phyloP scores from a whole-genome alignment of 2,329 filamentous ascomycete genomes.

The Aspergillus niger region DNA sequence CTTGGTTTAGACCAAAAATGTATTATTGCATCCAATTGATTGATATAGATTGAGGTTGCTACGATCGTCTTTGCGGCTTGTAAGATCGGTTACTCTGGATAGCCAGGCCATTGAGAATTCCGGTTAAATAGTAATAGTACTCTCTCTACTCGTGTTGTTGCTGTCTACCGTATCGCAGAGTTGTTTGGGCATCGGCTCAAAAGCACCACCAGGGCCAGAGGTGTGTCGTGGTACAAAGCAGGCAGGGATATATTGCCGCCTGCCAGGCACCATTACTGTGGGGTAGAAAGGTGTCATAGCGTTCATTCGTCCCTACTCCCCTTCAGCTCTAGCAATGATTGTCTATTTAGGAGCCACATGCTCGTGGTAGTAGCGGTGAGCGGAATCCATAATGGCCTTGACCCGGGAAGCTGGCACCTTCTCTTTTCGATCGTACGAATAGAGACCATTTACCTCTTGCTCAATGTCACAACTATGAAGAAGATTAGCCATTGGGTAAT shows the following conservation, averaged over 20 bases:
- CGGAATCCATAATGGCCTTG: constrained; percentile 60
- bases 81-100: too few species aligned
- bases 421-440: constrained; percentile 62
- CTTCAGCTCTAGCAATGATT: not conserved
- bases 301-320: not conserved
- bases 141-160: too few species aligned
- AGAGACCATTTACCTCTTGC: constrained; percentile 69
- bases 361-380: constrained; percentile 50
- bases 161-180: too few species aligned
- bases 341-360: not conserved
- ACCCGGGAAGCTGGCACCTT: constrained; percentile 62
- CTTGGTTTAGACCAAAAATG: not conserved
- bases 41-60: too few species aligned
- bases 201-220: too few species aligned
- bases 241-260: too few species aligned
- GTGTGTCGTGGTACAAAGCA: too few species aligned
- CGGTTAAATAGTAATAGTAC: too few species aligned
- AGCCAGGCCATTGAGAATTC: too few species aligned
- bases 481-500: not conserved
- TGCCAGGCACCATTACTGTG: too few species aligned
- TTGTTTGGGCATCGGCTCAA: too few species aligned
- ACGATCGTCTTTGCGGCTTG: not conserved
- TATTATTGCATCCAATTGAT: too few species aligned
- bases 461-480: constrained; percentile 57
- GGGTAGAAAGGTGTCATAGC: not conserved